Percentiles rank a stretch among this genome's conserved stretches.
Conservation (phyloP, 1,284 basidiomycete genomes). For the Apiotrichum veenhuisii region DNA sequence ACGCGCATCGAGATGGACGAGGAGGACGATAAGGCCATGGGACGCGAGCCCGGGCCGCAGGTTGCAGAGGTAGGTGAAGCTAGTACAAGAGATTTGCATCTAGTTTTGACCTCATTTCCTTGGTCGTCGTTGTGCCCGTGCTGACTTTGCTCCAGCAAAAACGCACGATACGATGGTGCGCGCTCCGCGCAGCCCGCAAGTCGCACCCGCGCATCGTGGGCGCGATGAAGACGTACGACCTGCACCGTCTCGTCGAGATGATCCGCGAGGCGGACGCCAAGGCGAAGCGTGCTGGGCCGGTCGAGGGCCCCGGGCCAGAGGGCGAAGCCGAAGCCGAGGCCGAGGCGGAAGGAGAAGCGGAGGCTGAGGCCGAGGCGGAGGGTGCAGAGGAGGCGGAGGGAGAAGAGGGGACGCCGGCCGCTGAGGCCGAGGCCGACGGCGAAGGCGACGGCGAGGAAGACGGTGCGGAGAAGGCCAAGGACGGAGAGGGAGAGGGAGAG, state of each 20-base stretch:
- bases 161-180: constrained; percentile 38
- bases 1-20: constrained; percentile 32
- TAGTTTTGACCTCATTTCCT: no score
- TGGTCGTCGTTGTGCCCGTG: no score
- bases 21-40: constrained; percentile 42
- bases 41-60: constrained; percentile 24
- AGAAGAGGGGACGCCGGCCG: constrained; percentile 7
- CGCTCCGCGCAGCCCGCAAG: constrained; percentile 32
- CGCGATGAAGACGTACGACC: constrained; percentile 23
- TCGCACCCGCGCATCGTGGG: constrained; percentile 30
- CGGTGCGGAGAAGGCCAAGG: constrained; percentile 6
- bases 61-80: constrained; percentile 27
- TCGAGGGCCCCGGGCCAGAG: background rate
- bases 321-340: background rate
- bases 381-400: constrained; percentile 3
- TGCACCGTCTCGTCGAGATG: constrained; percentile 27
- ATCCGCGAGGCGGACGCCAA: constrained; percentile 14
- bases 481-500: constrained; percentile 4
- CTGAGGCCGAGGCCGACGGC: background rate
- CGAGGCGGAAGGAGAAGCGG: background rate
- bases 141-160: constrained; percentile 14
- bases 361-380: constrained; percentile 1
- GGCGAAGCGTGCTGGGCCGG: no score
- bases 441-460: constrained; percentile 9
- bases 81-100: no score